Conservation (phyloP, 257 asterid species). For the Solanum piurae region DNA sequence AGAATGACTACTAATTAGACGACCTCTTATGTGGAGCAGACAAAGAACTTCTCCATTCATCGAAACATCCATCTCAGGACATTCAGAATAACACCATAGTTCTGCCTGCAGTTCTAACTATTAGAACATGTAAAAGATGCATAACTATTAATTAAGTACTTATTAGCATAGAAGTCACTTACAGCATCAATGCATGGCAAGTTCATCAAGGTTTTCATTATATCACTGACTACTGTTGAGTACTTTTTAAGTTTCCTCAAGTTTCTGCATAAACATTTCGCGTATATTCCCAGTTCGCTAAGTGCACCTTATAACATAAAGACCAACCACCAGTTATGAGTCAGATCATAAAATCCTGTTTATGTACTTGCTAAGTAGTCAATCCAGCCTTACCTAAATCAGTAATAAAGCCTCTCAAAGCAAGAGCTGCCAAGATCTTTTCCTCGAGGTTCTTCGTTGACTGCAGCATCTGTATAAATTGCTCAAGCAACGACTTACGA, state of each 20-base stretch:
- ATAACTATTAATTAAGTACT: neutral
- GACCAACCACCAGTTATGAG: neutral
- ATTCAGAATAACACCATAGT: slow-evolving; percentile 61
- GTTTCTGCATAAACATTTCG: slow-evolving; percentile 49
- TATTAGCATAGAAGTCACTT: slow-evolving; percentile 15
- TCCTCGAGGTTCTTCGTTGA: slow-evolving; percentile 76
- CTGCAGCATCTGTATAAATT: slow-evolving; percentile 53
- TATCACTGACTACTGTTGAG: slow-evolving; percentile 39
- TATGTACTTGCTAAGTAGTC: neutral
- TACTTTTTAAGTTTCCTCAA: slow-evolving; percentile 57
- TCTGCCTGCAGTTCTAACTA: slow-evolving; percentile 42
- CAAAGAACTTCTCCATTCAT: slow-evolving; percentile 74
- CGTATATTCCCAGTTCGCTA: slow-evolving; percentile 38
- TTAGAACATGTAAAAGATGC: neutral
- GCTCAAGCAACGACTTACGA: slow-evolving; percentile 56
- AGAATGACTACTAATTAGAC: slow-evolving; percentile 59
- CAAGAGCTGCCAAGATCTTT: slow-evolving; percentile 61
- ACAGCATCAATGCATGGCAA: slow-evolving; percentile 58
- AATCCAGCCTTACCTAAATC: slow-evolving; percentile 40
- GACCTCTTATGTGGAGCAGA: slow-evolving; percentile 38
- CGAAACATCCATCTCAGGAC: slow-evolving; percentile 49
- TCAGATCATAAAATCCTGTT: neutral
- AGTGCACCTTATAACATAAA: slow-evolving; percentile 33
- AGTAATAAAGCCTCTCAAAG: slow-evolving; percentile 48
- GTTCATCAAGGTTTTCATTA: slow-evolving; percentile 63